A percentile compares a stretch with the other conserved stretches of the same genome.
Conservation (phyloP, 768 basidiomycete species). For the Suillus bovinus region DNA sequence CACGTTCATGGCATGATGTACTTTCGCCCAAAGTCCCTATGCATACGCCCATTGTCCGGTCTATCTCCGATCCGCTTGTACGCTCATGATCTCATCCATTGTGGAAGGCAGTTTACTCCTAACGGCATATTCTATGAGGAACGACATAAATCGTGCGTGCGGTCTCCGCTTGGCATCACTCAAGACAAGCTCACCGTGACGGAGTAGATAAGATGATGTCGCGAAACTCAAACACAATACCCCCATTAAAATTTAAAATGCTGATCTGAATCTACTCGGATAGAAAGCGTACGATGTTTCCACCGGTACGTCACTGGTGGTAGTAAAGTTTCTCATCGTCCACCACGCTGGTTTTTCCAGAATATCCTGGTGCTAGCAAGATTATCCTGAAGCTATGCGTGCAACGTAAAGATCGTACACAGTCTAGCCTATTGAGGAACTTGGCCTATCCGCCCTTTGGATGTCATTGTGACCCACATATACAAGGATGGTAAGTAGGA, state of each 20-base stretch:
- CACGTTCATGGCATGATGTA: not conserved
- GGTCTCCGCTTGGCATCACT: conserved; percentile 17
- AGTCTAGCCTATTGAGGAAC: not conserved
- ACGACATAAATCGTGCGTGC: conserved; percentile 6
- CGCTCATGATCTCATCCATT: conserved; percentile 1
- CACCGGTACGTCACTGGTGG: conserved; percentile 47
- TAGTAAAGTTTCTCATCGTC: not conserved
- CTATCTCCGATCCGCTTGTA: conserved; percentile 13
- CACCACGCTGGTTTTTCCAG: conserved; percentile 32
- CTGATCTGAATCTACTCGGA: too few species aligned
- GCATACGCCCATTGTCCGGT: conserved; percentile 12
- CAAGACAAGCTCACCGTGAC: too few species aligned
- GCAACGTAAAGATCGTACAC: conserved; percentile 60
- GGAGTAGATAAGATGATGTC: not conserved
- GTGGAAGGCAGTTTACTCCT: conserved; percentile 12
- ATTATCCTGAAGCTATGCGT: conserved; percentile 89
- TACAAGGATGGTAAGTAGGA: conserved; percentile 72
- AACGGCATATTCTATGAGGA: not conserved
- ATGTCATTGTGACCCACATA: conserved; percentile 73
- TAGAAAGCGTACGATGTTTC: conserved; percentile 82
- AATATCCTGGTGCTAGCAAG: conserved; percentile 78
- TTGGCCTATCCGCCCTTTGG: conserved; percentile 89
- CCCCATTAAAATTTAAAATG: not conserved
- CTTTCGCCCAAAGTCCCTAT: conserved; percentile 17
- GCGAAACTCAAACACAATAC: not conserved